Conservation (phyloP, 371 early-diverging fungal species). For the Apophysomyces trapeziformis region DNA sequence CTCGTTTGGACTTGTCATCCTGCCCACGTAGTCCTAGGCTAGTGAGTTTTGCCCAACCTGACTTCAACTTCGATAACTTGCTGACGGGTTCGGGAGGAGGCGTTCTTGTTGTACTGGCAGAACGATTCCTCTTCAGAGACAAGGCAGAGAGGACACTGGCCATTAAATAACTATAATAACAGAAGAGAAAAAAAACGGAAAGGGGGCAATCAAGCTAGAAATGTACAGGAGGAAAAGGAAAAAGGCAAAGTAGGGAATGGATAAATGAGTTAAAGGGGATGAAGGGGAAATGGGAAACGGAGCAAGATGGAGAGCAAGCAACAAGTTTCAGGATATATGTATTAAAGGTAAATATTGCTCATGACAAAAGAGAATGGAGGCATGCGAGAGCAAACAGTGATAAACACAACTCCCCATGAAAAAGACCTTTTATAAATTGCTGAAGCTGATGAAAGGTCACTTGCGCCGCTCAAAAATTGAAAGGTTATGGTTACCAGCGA, state of each 20-base stretch:
- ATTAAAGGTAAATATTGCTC: not conserved
- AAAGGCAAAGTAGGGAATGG: slow-evolving; percentile 1
- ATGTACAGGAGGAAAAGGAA: not conserved
- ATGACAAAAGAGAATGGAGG: not conserved
- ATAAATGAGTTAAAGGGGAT: not conserved
- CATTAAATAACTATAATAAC: not conserved
- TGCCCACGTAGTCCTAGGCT: slow-evolving; percentile 12
- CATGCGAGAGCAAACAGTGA: not conserved
- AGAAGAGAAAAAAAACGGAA: not conserved
- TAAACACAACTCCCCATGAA: not conserved
- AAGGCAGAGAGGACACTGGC: slow-evolving; percentile 8
- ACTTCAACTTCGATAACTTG: slow-evolving; percentile 33
- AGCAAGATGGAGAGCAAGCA: slow-evolving; percentile 6
- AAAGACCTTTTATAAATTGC: not conserved
- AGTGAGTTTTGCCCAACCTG: slow-evolving; percentile 22
- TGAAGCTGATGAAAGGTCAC: too few species aligned
- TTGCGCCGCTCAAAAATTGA: too few species aligned
- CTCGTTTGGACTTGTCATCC: slow-evolving; percentile 9
- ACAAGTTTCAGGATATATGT: not conserved
- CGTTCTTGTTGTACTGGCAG: slow-evolving; percentile 24
- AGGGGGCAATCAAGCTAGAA: not conserved
- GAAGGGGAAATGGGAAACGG: not conserved
- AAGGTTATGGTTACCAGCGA: too few species aligned
- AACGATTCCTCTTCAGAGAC: slow-evolving; percentile 29
- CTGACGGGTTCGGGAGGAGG: slow-evolving; percentile 16